phyloP scores from a whole-genome alignment of 495 filamentous ascomycete genomes.

The Penicillium daleae region DNA sequence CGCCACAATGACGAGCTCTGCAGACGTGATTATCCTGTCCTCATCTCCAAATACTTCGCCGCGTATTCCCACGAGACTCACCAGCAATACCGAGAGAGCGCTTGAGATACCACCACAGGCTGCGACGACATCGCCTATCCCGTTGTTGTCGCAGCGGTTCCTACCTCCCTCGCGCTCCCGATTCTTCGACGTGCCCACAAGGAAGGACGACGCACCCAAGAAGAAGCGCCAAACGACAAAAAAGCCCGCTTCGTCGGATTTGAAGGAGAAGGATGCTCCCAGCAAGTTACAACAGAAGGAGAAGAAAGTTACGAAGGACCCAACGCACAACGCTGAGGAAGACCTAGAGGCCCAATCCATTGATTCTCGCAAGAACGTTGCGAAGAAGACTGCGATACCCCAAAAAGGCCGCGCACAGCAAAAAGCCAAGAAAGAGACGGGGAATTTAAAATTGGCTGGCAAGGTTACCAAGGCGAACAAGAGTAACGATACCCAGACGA shows the following conservation, averaged over 20 bases:
- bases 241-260: constrained; percentile 5
- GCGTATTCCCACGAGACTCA: constrained; percentile 22
- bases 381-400: constrained; percentile 22
- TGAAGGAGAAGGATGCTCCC: constrained; percentile 8
- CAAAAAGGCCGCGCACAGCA: constrained; percentile 28
- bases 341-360: constrained; percentile 1
- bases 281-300: constrained; percentile 24
- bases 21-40: constrained; percentile 43
- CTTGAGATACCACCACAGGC: constrained; percentile 24
- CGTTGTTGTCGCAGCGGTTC: constrained; percentile 43
- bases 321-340: constrained; percentile 5
- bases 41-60: constrained; percentile 43
- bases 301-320: constrained; percentile 22
- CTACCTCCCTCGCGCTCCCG: constrained; percentile 32
- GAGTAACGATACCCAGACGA: constrained; percentile 18
- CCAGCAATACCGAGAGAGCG: constrained; percentile 16
- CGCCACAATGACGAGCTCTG: constrained; percentile 36
- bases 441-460: constrained; percentile 42
- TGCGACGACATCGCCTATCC: constrained; percentile 36
- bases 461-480: constrained; percentile 38
- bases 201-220: constrained; percentile 13
- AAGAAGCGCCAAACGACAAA: constrained; percentile 17
- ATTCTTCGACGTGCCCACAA: constrained; percentile 29
- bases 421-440: constrained; percentile 19
- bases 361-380: constrained; percentile 18